Percentiles rank a stretch among this genome's conserved stretches.
phyloP scores from a whole-genome alignment of 352 stramenopile genomes.

The Phytophthora idaei region DNA sequence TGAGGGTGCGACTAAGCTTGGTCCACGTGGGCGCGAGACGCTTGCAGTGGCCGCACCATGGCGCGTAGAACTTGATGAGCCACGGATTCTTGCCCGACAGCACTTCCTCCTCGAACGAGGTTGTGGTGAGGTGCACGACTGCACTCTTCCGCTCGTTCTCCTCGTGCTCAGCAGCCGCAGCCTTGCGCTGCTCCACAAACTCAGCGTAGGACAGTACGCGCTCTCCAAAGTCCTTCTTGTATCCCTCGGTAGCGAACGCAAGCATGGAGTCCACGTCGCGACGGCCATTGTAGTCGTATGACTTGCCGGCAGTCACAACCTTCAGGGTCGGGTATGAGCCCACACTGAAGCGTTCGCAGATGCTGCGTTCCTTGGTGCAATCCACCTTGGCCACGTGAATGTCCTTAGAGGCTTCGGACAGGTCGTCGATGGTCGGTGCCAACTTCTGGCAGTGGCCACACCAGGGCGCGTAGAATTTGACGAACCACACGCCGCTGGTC shows the following conservation, averaged over 20 bases:
- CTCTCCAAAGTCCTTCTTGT: constrained; percentile 78
- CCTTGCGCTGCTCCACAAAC: constrained; percentile 51
- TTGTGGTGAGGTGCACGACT: constrained; percentile 59
- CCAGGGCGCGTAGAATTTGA: constrained; percentile 90
- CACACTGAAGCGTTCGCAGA: constrained; percentile 84
- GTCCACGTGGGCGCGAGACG: constrained; percentile 76
- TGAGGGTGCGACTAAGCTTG: constrained; percentile 70
- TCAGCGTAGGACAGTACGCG: constrained; percentile 58
- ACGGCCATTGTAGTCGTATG: constrained; percentile 73
- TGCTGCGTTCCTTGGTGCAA: constrained; percentile 71
- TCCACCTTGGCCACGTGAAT: constrained; percentile 76
- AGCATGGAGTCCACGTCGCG: constrained; percentile 64
- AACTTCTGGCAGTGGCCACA: constrained; percentile 87
- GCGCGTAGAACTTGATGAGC: constrained; percentile 87
- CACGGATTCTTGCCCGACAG: constrained; percentile 65
- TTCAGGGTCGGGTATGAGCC: constrained; percentile 86
- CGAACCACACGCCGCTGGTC: constrained; percentile 60
- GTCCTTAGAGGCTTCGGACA: constrained; percentile 45
- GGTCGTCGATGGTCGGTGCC: constrained; percentile 62
- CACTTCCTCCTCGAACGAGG: constrained; percentile 63
- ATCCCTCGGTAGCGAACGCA: constrained; percentile 57
- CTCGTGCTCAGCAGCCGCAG: constrained; percentile 48
- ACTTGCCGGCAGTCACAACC: constrained; percentile 60
- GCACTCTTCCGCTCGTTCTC: constrained; percentile 59
- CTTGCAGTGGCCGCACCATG: constrained; percentile 84